These are phyloP conservation scores for Gynochthodes officinalis DNA, from an alignment of 257 asterid genomes.

Conservation along the genomic window DNA sequence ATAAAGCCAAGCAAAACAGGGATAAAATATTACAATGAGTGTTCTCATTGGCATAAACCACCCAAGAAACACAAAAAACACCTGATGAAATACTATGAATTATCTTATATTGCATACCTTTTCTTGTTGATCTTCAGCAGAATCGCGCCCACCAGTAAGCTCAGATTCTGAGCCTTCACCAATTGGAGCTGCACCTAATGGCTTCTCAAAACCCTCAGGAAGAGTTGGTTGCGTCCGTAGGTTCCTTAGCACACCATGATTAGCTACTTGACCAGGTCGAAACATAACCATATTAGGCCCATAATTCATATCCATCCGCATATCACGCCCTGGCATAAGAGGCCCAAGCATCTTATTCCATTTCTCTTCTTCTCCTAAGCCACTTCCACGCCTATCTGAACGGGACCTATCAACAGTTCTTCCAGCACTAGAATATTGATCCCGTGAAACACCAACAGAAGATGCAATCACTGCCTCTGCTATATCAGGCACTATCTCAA, in stretches of 20 bases:
- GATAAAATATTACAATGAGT: slow-evolving; percentile 13
- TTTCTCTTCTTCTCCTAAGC: slow-evolving; percentile 59
- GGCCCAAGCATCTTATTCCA: slow-evolving; percentile 61
- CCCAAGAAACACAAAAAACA: slow-evolving; percentile 28
- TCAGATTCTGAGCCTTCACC: slow-evolving; percentile 72
- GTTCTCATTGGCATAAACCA: slow-evolving; percentile 14
- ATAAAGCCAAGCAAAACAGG: slow-evolving; percentile 4
- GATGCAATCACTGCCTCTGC: slow-evolving; percentile 43
- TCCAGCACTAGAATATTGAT: slow-evolving; percentile 46
- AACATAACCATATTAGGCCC: slow-evolving; percentile 39
- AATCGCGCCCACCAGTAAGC: slow-evolving; percentile 30
- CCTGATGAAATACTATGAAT: slow-evolving; percentile 39
- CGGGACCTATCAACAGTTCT: slow-evolving; percentile 63
- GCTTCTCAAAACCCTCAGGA: no score
- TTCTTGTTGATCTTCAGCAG: slow-evolving; percentile 32
- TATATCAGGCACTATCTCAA: slow-evolving; percentile 43
- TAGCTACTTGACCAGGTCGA: slow-evolving; percentile 60
- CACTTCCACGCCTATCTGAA: slow-evolving; percentile 61
- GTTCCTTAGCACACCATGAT: slow-evolving; percentile 59
- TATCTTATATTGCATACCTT: slow-evolving; percentile 27
- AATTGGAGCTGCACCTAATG: no score
- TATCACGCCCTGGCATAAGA: slow-evolving; percentile 46
- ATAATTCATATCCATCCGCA: slow-evolving; percentile 39
- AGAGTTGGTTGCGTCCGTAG: slow-evolving; percentile 53
- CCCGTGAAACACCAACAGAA: slow-evolving; percentile 30